These are phyloP conservation scores for Kwoniella shandongensis DNA, from an alignment of 768 basidiomycete genomes.

Conservation along the genomic window DNA sequence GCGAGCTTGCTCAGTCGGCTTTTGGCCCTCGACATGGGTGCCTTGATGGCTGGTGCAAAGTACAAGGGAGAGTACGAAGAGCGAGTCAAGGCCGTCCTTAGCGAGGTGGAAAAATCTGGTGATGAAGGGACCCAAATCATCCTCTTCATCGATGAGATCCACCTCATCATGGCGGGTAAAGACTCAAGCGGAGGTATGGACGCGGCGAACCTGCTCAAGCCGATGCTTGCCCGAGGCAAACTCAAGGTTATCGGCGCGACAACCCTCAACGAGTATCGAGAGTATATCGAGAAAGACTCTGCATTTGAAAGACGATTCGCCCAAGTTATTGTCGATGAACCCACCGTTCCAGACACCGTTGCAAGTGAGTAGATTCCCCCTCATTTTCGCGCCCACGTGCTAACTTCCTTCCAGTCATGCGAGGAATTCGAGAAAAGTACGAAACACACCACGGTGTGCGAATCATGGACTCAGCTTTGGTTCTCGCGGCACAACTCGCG, in stretches of 20 bases:
- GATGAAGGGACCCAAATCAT: constrained; percentile 77
- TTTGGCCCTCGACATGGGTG: constrained; percentile 84
- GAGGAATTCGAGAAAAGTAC: constrained; percentile 92
- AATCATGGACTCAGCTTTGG: constrained; percentile 82
- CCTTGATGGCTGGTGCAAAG: constrained; percentile 60
- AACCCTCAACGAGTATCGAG: constrained; percentile 85
- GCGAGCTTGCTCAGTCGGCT: constrained; percentile 49
- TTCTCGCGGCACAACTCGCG: constrained; percentile 84
- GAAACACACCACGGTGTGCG: constrained; percentile 76
- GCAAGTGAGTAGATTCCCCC: constrained; percentile 56
- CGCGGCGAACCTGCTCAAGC: constrained; percentile 84
- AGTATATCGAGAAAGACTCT: constrained; percentile 64
- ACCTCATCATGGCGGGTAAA: constrained; percentile 86
- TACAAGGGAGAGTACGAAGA: constrained; percentile 98
- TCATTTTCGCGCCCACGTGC: background rate
- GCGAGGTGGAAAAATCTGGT: constrained; percentile 85
- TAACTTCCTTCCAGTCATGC: constrained; percentile 59
- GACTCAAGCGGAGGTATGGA: constrained; percentile 79
- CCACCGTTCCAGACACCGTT: constrained; percentile 82
- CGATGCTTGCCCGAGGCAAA: constrained; percentile 75
- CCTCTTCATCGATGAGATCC: constrained; percentile 88
- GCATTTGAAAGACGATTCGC: constrained; percentile 90
- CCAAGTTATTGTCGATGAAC: constrained; percentile 90
- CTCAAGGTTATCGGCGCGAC: constrained; percentile 70
- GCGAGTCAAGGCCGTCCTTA: constrained; percentile 84